Percentiles rank a stretch among this genome's conserved stretches.
These are phyloP conservation scores for Hericium erinaceus DNA, from an alignment of 768 basidiomycete genomes.

Conservation along the genomic window DNA sequence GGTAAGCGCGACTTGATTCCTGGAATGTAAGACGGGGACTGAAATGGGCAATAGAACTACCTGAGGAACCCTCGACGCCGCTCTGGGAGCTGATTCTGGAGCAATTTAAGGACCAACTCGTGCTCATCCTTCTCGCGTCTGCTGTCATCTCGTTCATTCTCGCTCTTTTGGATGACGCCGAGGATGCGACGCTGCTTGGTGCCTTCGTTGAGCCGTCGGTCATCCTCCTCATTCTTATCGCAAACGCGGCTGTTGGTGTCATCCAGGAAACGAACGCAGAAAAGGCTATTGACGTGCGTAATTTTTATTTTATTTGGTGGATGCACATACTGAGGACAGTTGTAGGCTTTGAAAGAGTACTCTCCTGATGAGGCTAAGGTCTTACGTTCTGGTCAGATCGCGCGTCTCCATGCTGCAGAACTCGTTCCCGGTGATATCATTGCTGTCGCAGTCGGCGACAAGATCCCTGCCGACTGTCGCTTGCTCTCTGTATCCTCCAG, in stretches of 20 bases:
- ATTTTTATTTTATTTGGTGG: neutral
- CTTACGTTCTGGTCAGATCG: slow-evolving; percentile 58
- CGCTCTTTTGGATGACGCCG: slow-evolving; percentile 75
- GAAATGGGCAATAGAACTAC: slow-evolving; percentile 53
- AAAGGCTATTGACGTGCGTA: slow-evolving; percentile 89
- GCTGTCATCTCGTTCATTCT: slow-evolving; percentile 90
- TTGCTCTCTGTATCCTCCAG: slow-evolving; percentile 84
- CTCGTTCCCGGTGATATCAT: slow-evolving; percentile 95
- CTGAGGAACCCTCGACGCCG: slow-evolving; percentile 86
- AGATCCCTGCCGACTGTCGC: slow-evolving; percentile 90
- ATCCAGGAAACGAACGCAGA: slow-evolving; percentile 96
- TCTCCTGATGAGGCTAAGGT: slow-evolving; percentile 95
- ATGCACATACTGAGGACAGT: neutral
- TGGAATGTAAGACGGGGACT: neutral
- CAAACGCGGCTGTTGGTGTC: slow-evolving; percentile 96
- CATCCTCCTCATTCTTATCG: slow-evolving; percentile 90
- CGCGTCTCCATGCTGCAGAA: slow-evolving; percentile 74
- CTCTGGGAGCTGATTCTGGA: slow-evolving; percentile 94
- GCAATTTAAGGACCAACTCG: slow-evolving; percentile 98
- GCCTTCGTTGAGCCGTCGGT: slow-evolving; percentile 95
- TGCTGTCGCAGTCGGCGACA: slow-evolving; percentile 87
- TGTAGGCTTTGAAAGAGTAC: slow-evolving; percentile 90
- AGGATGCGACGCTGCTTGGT: slow-evolving; percentile 55
- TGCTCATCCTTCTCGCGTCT: slow-evolving; percentile 90
- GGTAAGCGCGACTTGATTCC: slow-evolving; percentile 32